phyloP scores from a whole-genome alignment of 2,329 filamentous ascomycete species.

The Colletotrichum lini region DNA sequence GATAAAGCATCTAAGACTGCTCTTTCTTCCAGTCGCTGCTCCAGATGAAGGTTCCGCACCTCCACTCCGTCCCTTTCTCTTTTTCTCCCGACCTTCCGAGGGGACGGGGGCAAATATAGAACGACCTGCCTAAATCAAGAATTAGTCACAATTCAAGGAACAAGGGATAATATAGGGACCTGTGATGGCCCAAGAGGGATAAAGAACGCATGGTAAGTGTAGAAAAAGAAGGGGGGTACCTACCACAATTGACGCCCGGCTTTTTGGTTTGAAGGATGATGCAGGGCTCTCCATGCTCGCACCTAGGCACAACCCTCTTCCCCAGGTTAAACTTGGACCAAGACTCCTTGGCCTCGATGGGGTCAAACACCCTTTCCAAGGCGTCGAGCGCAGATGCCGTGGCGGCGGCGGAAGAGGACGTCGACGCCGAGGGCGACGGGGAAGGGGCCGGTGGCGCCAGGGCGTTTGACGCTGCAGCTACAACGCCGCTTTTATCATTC shows the following conservation, averaged over 20 bases:
- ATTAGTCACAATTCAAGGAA: conserved; percentile 41
- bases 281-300: conserved; percentile 91
- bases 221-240: conserved; percentile 46
- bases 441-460: background rate
- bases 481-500: background rate
- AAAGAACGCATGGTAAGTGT: background rate
- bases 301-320: conserved; percentile 80
- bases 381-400: conserved; percentile 22
- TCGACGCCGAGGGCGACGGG: background rate
- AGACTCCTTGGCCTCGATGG: conserved; percentile 81
- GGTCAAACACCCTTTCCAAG: conserved; percentile 70
- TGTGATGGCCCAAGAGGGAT: background rate
- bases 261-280: conserved; percentile 90
- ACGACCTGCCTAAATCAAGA: conserved; percentile 65
- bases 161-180: background rate
- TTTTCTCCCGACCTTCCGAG: conserved; percentile 88
- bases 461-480: conserved; percentile 2
- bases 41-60: conserved; percentile 88
- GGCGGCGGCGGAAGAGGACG: background rate
- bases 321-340: conserved; percentile 86
- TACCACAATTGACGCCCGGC: conserved; percentile 84
- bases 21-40: conserved; percentile 69
- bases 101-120: conserved; percentile 78
- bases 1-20: conserved; percentile 20
- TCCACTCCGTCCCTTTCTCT: conserved; percentile 87